A percentile compares a stretch with the other conserved stretches of the same genome.
phyloP scores from a whole-genome alignment of 2,329 filamentous ascomycete species.

The Cordyceps tenuipes region DNA sequence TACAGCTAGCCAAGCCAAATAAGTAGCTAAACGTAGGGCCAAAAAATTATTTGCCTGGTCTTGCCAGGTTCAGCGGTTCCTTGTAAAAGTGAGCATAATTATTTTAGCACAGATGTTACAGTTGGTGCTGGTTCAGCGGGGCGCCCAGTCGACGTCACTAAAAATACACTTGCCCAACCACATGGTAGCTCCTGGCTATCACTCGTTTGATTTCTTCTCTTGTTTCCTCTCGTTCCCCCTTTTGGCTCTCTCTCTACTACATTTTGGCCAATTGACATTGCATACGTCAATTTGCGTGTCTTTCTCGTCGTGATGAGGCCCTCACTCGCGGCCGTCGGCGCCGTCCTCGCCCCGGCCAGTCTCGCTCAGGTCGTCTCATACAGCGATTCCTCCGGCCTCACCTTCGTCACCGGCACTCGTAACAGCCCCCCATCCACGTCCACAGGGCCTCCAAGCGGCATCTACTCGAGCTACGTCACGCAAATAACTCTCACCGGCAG shows the following conservation, averaged over 20 bases:
- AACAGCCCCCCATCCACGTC: conserved; percentile 30
- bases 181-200: neutral
- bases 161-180: too few species aligned
- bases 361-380: conserved; percentile 19
- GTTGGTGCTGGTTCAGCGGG: neutral
- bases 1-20: neutral
- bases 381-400: conserved; percentile 25
- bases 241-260: neutral
- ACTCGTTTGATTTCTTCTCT: neutral
- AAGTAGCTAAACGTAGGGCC: neutral
- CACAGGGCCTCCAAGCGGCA: conserved; percentile 32
- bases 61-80: too few species aligned
- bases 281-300: neutral
- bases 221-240: neutral
- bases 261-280: neutral
- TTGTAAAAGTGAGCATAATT: too few species aligned
- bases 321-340: neutral
- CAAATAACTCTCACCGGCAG: conserved; percentile 33
- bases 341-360: neutral
- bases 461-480: conserved; percentile 36
- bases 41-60: neutral
- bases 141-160: neutral
- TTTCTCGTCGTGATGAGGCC: neutral
- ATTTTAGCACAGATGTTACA: too few species aligned
- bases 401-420: conserved; percentile 29